Conservation (phyloP, 768 basidiomycete species). For the Psilocybe azurescens region DNA sequence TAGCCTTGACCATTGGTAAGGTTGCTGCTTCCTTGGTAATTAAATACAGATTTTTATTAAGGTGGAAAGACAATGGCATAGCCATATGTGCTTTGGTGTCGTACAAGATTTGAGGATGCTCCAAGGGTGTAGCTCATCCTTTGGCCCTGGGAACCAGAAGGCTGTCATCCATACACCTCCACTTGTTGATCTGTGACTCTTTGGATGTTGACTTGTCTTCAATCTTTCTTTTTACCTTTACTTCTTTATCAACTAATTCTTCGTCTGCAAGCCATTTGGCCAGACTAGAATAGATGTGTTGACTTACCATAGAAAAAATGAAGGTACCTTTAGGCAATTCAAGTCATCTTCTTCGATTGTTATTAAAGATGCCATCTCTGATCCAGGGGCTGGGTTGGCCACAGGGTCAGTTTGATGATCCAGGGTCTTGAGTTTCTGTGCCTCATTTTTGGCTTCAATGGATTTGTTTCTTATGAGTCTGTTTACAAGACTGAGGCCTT, state of each 20-base stretch:
- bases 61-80: constrained; percentile 14
- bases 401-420: constrained; percentile 5
- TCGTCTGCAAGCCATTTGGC: constrained; percentile 4
- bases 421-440: not conserved
- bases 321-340: not conserved
- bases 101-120: constrained; percentile 20
- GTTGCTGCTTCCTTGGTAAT: not conserved
- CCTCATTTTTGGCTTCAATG: constrained; percentile 13
- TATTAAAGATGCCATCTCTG: constrained; percentile 18
- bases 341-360: constrained; percentile 4
- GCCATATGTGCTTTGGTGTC: constrained; percentile 11
- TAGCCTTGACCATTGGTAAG: not conserved
- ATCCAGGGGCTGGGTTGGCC: constrained; percentile 1
- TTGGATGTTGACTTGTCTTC: not conserved
- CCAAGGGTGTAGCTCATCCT: not conserved
- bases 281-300: not conserved
- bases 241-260: not conserved
- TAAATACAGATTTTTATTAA: constrained; percentile 4
- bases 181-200: constrained; percentile 7
- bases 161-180: constrained; percentile 14
- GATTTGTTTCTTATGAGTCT: constrained; percentile 10
- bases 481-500: not conserved
- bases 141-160: not conserved
- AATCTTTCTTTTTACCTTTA: constrained; percentile 4
- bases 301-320: not conserved